Percentiles rank a stretch among this genome's conserved stretches.
Conservation (phyloP, 345 rosid genomes). For the Clarkia xantiana region DNA sequence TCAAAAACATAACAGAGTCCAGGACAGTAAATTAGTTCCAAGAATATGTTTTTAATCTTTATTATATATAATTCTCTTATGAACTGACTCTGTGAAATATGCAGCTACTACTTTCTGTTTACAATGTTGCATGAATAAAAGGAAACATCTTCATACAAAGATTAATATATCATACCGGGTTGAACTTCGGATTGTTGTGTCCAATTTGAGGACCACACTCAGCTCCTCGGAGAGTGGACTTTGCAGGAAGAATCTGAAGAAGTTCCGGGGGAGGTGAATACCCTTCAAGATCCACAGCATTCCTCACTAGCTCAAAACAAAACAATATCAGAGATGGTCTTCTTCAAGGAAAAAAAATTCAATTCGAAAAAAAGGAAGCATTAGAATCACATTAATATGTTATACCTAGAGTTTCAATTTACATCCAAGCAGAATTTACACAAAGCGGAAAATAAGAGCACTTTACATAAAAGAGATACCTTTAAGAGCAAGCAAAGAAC, state of each 20-base stretch:
- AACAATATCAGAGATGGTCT: too few relatives aligned
- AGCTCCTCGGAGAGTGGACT: constrained; percentile 54
- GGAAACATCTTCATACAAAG: background rate
- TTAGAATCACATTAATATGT: background rate
- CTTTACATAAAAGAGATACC: constrained; percentile 20
- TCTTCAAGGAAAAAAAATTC: too few relatives aligned
- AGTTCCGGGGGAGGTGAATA: constrained; percentile 72
- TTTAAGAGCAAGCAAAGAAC: constrained; percentile 62
- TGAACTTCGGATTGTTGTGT: constrained; percentile 78
- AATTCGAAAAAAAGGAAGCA: background rate
- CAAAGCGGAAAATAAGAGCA: background rate
- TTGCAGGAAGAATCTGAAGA: constrained; percentile 75
- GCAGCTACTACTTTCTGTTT: too few relatives aligned
- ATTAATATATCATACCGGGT: constrained; percentile 29
- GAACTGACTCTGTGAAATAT: too few relatives aligned
- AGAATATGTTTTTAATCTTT: too few relatives aligned
- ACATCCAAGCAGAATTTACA: background rate
- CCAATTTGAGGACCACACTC: constrained; percentile 73
- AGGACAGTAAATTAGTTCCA: too few relatives aligned
- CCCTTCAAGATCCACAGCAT: constrained; percentile 30
- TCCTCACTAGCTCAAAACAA: constrained; percentile 47
- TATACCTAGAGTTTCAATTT: background rate
- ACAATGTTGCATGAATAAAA: background rate
- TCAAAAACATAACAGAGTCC: too few relatives aligned
- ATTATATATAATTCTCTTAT: too few relatives aligned